Percentiles rank a stretch among this genome's conserved stretches.
These are phyloP conservation scores for Cladophialophora psammophila DNA, from an alignment of 2,329 filamentous ascomycete genomes.

Conservation along the genomic window DNA sequence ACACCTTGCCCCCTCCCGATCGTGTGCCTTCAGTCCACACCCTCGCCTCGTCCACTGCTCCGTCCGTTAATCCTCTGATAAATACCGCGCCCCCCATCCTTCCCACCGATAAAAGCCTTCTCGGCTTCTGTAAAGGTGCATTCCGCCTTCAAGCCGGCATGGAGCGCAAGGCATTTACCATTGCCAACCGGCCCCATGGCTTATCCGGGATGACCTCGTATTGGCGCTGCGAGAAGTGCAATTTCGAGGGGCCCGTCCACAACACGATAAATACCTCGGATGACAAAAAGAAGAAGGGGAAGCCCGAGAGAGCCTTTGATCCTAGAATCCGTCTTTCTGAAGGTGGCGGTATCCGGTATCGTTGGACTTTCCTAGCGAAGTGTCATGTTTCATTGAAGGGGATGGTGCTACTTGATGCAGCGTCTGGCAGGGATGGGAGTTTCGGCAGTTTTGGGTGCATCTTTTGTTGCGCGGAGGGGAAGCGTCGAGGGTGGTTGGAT, in stretches of 20 bases:
- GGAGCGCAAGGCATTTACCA: conserved; percentile 35
- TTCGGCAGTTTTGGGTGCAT: conserved; percentile 53
- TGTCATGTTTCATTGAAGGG: conserved; percentile 50
- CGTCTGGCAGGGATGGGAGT: conserved; percentile 33
- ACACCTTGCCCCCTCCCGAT: conserved; percentile 12
- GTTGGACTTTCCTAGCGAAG: conserved; percentile 58
- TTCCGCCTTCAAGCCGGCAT: conserved; percentile 38
- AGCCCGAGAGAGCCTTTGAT: conserved; percentile 43
- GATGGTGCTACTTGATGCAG: conserved; percentile 35
- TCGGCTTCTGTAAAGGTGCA: conserved; percentile 51
- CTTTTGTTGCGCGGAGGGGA: conserved; percentile 54
- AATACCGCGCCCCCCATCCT: conserved; percentile 36
- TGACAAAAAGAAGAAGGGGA: conserved; percentile 34
- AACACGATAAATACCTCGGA: conserved; percentile 30
- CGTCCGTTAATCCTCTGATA: conserved; percentile 11
- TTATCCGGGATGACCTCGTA: conserved; percentile 37
- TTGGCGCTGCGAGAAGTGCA: conserved; percentile 53
- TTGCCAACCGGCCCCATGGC: conserved; percentile 36
- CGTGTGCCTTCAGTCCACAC: conserved; percentile 17
- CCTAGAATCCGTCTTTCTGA: conserved; percentile 36
- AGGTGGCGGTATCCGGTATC: conserved; percentile 50
- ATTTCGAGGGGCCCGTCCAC: conserved; percentile 51
- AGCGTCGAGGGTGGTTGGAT: conserved; percentile 39
- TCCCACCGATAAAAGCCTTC: conserved; percentile 46
- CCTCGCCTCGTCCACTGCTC: conserved; percentile 15